phyloP scores from a whole-genome alignment of 2,329 filamentous ascomycete species.

The Fusarium sp. region DNA sequence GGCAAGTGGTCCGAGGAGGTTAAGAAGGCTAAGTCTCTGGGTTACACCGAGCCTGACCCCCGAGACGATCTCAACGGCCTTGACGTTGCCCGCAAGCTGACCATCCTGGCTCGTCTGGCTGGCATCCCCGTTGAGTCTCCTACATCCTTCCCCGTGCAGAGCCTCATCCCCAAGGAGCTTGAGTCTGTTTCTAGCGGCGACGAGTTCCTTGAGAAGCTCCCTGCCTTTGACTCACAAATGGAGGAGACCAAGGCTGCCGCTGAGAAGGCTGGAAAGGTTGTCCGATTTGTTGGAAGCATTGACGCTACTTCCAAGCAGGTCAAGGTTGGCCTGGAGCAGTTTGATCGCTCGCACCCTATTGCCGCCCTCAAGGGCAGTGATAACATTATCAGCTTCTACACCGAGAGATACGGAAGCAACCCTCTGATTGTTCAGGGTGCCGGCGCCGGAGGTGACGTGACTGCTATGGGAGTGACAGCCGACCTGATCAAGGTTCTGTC shows the following conservation, averaged over 20 bases:
- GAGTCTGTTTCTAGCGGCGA: constrained; percentile 83
- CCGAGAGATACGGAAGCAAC: constrained; percentile 90
- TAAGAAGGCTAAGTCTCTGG: constrained; percentile 89
- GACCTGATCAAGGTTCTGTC: constrained; percentile 92
- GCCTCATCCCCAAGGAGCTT: constrained; percentile 89
- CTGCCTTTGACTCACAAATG: constrained; percentile 91
- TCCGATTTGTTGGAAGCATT: constrained; percentile 94
- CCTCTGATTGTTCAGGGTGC: constrained; percentile 95
- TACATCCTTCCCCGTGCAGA: constrained; percentile 93
- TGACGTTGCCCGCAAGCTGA: constrained; percentile 95
- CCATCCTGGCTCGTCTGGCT: constrained; percentile 89
- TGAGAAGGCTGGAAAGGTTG: constrained; percentile 88
- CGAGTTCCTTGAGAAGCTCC: constrained; percentile 86
- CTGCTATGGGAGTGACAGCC: constrained; percentile 96
- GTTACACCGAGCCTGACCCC: constrained; percentile 92
- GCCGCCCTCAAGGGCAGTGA: constrained; percentile 96
- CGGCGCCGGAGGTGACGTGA: constrained; percentile 94
- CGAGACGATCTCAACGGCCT: constrained; percentile 89
- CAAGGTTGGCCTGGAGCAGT: constrained; percentile 93
- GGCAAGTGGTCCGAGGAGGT: constrained; percentile 94
- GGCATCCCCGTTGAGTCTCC: constrained; percentile 87
- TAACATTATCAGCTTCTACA: constrained; percentile 99
- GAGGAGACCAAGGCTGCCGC: constrained; percentile 88
- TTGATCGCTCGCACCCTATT: constrained; percentile 90
- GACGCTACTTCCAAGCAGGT: constrained; percentile 85